phyloP scores from a whole-genome alignment of 78 protist species.

The Planoprotostelium fungivorum region DNA sequence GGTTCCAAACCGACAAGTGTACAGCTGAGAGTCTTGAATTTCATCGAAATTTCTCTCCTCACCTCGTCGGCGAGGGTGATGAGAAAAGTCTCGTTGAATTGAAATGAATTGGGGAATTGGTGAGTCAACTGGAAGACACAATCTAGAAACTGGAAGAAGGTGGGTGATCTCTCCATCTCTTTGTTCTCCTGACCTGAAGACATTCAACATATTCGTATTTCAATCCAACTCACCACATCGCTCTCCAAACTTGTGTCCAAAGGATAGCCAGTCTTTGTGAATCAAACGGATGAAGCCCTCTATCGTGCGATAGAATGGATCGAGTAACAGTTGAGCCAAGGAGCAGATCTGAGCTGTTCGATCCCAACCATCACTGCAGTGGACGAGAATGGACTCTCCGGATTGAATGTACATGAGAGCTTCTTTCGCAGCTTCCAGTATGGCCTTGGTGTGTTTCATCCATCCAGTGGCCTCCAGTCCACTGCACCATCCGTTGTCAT shows the following conservation, averaged over 20 bases:
- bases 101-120: slow-evolving; percentile 81
- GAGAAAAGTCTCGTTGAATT: slow-evolving; percentile 77
- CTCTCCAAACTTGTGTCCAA: slow-evolving; percentile 84
- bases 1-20: slow-evolving; percentile 53
- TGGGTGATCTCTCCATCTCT: slow-evolving; percentile 73
- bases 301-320: slow-evolving; percentile 81
- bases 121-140: slow-evolving; percentile 77
- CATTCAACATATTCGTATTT: not conserved
- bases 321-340: slow-evolving; percentile 66
- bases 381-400: slow-evolving; percentile 7
- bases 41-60: too few species aligned
- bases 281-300: slow-evolving; percentile 76
- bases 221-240: slow-evolving; percentile 9
- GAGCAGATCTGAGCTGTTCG: slow-evolving; percentile 81
- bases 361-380: slow-evolving; percentile 84
- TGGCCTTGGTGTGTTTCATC: slow-evolving; percentile 29
- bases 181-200: slow-evolving; percentile 20
- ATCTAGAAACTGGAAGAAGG: slow-evolving; percentile 92
- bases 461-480: slow-evolving; percentile 41
- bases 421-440: slow-evolving; percentile 25
- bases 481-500: slow-evolving; percentile 26
- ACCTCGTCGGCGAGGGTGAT: slow-evolving; percentile 5
- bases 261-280: slow-evolving; percentile 89
- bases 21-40: too few species aligned
- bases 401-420: not conserved